phyloP scores from a whole-genome alignment of 805 yeast species.

The Yamadazyma akitaensis region DNA sequence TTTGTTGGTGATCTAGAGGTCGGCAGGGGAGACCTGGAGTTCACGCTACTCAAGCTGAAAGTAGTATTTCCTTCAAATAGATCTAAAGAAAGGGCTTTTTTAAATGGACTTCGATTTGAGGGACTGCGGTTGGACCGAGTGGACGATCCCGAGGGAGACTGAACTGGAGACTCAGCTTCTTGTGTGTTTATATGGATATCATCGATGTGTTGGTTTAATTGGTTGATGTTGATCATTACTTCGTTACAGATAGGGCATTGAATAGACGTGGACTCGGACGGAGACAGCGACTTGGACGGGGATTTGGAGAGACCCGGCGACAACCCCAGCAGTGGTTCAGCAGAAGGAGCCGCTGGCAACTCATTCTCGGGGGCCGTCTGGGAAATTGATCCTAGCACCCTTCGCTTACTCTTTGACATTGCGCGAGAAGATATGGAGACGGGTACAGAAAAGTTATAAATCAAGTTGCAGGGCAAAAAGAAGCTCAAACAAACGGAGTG shows the following conservation, averaged over 20 bases:
- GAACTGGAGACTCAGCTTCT: constrained; percentile 3
- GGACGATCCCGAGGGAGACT: neutral
- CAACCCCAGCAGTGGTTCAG: neutral
- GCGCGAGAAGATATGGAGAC: neutral
- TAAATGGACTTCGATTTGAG: neutral
- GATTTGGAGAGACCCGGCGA: neutral
- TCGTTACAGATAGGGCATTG: constrained; percentile 72
- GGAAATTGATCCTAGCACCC: constrained; percentile 3
- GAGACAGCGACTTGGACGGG: neutral
- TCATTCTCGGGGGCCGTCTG: neutral
- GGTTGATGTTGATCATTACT: constrained; percentile 48
- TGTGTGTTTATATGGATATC: constrained; percentile 48
- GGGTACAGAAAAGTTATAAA: neutral
- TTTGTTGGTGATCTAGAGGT: neutral
- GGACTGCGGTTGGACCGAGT: neutral
- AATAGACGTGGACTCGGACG: neutral
- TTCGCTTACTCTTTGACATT: neutral
- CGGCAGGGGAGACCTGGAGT: constrained; percentile 13
- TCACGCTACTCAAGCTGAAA: constrained; percentile 25
- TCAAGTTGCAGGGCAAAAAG: neutral
- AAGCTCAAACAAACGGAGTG: too few relatives aligned
- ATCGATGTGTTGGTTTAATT: constrained; percentile 70
- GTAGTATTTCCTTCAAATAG: constrained; percentile 44
- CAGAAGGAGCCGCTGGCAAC: neutral
- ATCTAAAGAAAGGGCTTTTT: constrained; percentile 45